These are phyloP conservation scores for Bidens hawaiensis DNA, from an alignment of 140 eudicot species.

Conservation along the genomic window DNA sequence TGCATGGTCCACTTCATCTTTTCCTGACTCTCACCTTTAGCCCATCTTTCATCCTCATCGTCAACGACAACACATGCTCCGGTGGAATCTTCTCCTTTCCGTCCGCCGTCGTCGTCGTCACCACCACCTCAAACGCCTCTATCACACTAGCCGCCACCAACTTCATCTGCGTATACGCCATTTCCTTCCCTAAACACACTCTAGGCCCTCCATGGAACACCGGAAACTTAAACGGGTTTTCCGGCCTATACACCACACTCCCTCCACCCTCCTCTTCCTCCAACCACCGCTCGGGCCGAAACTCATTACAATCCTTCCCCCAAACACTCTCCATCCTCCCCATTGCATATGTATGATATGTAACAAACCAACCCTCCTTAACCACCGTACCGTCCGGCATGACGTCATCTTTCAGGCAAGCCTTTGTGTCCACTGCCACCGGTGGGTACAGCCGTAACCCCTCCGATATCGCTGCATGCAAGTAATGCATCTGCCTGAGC, in stretches of 20 bases:
- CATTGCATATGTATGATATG: conserved; percentile 61
- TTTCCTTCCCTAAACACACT: conserved; percentile 63
- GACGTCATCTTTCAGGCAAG: conserved; percentile 35
- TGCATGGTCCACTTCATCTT: conserved; percentile 8
- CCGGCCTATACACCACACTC: conserved; percentile 29
- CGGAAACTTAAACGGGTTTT: conserved; percentile 42
- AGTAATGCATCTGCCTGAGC: conserved; percentile 61
- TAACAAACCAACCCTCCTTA: conserved; percentile 45
- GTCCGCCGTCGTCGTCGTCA: conserved; percentile 9
- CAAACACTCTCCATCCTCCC: conserved; percentile 64
- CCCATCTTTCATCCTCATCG: conserved; percentile 71
- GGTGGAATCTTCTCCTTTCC: conserved; percentile 38
- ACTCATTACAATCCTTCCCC: conserved; percentile 55
- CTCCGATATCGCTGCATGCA: conserved; percentile 75
- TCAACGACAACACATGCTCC: conserved; percentile 50
- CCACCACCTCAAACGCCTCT: conserved; percentile 34
- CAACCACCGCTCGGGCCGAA: conserved; percentile 66
- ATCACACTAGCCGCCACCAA: conserved; percentile 48
- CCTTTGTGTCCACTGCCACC: conserved; percentile 59
- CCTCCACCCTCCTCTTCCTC: conserved; percentile 27
- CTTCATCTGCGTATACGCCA: conserved; percentile 81
- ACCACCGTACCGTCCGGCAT: conserved; percentile 59
- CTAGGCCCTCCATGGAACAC: conserved; percentile 74
- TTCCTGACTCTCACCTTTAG: conserved; percentile 32
- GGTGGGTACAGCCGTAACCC: conserved; percentile 70